Percentiles rank a stretch among this genome's conserved stretches.
Evolutionary conservation across 2,329 filamentous ascomycete species (phyloP).

Genomic region (Penicillium nordicum): DNA sequence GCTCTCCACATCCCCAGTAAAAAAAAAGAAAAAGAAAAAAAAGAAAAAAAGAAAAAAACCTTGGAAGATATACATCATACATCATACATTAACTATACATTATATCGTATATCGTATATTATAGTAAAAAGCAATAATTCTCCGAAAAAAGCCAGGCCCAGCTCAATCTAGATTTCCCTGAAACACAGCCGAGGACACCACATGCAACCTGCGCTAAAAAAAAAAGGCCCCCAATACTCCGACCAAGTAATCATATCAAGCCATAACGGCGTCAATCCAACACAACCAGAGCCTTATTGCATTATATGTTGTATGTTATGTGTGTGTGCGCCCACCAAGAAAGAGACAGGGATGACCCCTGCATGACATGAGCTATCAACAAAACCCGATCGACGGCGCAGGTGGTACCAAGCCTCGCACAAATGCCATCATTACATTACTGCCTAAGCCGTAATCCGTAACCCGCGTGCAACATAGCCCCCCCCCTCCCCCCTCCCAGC

Average conservation of each 20-base stretch:
- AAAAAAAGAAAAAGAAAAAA: background rate
- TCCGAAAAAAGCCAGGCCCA: background rate
- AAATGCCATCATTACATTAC: background rate
- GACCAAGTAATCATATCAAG: background rate
- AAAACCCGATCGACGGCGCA: background rate
- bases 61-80: background rate
- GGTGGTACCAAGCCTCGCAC: background rate
- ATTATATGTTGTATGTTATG: background rate
- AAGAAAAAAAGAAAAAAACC: background rate
- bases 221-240: background rate
- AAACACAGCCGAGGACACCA: background rate
- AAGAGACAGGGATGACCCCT: background rate
- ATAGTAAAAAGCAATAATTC: background rate
- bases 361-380: background rate
- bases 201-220: slow-evolving; percentile 1
- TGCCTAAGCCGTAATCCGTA: background rate
- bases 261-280: background rate
- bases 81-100: no score
- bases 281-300: background rate
- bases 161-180: background rate
- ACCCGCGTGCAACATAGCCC: background rate
- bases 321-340: background rate
- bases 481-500: no score
- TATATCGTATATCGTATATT: background rate
- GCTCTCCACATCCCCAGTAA: background rate